phyloP scores from a whole-genome alignment of 352 stramenopile genomes.

The Globisporangium solare region DNA sequence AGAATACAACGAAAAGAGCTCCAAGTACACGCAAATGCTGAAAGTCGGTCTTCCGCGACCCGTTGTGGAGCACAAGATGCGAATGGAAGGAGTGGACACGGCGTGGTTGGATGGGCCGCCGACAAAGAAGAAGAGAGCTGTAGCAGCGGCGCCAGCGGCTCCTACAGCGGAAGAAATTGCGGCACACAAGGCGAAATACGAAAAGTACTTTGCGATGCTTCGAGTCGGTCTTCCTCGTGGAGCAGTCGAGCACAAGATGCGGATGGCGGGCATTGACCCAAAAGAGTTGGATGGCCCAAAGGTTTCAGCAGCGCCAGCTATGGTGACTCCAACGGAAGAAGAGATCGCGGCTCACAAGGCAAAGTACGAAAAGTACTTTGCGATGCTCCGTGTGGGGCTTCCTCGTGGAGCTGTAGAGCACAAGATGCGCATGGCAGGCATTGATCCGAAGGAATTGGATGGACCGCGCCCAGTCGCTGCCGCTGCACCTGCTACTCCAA shows the following conservation, averaged over 20 bases:
- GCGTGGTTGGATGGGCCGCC: constrained; percentile 61
- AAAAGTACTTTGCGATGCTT: constrained; percentile 85
- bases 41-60: constrained; percentile 64
- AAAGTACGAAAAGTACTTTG: constrained; percentile 83
- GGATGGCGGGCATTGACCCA: constrained; percentile 62
- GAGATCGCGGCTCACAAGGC: constrained; percentile 51
- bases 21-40: constrained; percentile 75
- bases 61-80: constrained; percentile 84
- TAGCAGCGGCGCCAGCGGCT: constrained; percentile 14
- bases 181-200: constrained; percentile 64
- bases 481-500: constrained; percentile 7
- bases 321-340: constrained; percentile 28
- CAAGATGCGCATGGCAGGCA: constrained; percentile 73
- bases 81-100: constrained; percentile 63
- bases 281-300: constrained; percentile 48
- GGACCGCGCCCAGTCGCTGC: constrained; percentile 38
- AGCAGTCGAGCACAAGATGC: constrained; percentile 86
- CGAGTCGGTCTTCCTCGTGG: constrained; percentile 64
- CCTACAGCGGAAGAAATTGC: constrained; percentile 47
- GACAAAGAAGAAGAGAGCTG: constrained; percentile 23
- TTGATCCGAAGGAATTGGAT: constrained; percentile 67
- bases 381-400: constrained; percentile 77
- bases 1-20: constrained; percentile 61
- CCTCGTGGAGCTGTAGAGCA: constrained; percentile 74
- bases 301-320: constrained; percentile 13